A percentile compares a stretch with the other conserved stretches of the same genome.
These are phyloP conservation scores for Globisporangium spinosum DNA, from an alignment of 352 stramenopile species.

Conservation along the genomic window DNA sequence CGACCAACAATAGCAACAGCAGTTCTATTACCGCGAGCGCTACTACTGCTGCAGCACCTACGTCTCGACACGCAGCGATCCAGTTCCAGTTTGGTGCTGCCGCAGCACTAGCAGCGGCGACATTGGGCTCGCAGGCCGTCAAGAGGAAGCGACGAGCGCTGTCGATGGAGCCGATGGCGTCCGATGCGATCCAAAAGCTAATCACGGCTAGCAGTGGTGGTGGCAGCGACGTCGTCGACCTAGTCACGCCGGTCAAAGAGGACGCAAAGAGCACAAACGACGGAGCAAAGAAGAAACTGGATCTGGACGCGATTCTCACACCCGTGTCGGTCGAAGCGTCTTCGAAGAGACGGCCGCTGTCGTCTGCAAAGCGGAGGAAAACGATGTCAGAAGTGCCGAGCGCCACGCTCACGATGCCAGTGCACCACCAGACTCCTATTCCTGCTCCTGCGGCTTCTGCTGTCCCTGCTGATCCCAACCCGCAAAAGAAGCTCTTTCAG, in stretches of 20 bases:
- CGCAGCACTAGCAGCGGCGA: conserved; percentile 18
- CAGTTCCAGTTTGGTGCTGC: conserved; percentile 23
- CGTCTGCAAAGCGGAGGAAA: conserved; percentile 19
- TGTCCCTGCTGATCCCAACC: conserved; percentile 1
- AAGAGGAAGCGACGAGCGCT: conserved; percentile 43
- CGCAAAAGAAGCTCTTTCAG: conserved; percentile 21
- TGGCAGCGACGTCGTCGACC: background rate
- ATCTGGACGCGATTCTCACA: conserved; percentile 14
- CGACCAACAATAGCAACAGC: conserved; percentile 3
- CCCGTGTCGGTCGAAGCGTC: conserved; percentile 7
- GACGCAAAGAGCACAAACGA: background rate
- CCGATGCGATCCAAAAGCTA: conserved; percentile 56
- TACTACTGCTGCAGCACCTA: background rate
- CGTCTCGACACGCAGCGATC: conserved; percentile 10
- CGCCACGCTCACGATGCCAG: conserved; percentile 10
- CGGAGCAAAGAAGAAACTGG: conserved; percentile 15
- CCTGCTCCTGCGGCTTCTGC: background rate
- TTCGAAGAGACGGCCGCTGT: conserved; percentile 1
- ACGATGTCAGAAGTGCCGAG: conserved; percentile 20
- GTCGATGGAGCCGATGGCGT: conserved; percentile 71
- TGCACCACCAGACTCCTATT: background rate
- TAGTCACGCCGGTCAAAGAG: conserved; percentile 7
- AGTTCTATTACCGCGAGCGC: background rate
- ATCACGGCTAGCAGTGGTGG: conserved; percentile 20
- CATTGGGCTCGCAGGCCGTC: conserved; percentile 10